Percentiles rank a stretch among this genome's conserved stretches.
phyloP scores from a whole-genome alignment of 768 basidiomycete species.

The Hortiboletus campestris region DNA sequence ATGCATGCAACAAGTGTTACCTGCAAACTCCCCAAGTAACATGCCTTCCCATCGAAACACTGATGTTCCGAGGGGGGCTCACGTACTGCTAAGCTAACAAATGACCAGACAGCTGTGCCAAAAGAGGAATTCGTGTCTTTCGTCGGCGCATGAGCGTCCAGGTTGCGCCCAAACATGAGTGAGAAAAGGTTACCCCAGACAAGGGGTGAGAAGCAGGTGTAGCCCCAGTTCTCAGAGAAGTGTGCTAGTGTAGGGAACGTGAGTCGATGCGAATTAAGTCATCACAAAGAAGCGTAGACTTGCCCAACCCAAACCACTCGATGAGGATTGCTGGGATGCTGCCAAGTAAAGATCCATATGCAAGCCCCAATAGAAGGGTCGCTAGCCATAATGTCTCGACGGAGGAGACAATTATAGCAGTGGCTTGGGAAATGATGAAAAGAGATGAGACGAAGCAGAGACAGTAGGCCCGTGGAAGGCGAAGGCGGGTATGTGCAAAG shows the following conservation, averaged over 20 bases:
- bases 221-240: slow-evolving; percentile 88
- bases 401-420: slow-evolving; percentile 50
- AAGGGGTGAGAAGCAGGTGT: slow-evolving; percentile 70
- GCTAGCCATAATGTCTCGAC: slow-evolving; percentile 62
- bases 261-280: neutral
- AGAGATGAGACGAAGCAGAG: slow-evolving; percentile 62
- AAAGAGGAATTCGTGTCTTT: neutral
- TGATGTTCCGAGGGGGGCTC: slow-evolving; percentile 36
- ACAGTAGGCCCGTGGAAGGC: slow-evolving; percentile 65
- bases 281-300: slow-evolving; percentile 28
- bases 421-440: slow-evolving; percentile 72
- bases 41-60: slow-evolving; percentile 56
- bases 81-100: slow-evolving; percentile 1
- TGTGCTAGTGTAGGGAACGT: slow-evolving; percentile 41
- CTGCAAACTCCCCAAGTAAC: slow-evolving; percentile 59
- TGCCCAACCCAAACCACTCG: slow-evolving; percentile 88
- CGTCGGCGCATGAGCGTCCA: slow-evolving; percentile 62
- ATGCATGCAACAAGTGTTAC: slow-evolving; percentile 41
- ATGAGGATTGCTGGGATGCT: slow-evolving; percentile 72
- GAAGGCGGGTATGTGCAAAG: slow-evolving; percentile 52
- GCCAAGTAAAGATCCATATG: slow-evolving; percentile 74
- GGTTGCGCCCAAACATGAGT: slow-evolving; percentile 73
- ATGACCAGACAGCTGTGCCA: neutral
- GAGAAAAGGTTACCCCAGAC: slow-evolving; percentile 81
- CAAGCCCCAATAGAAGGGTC: slow-evolving; percentile 37